These are phyloP conservation scores for Cyclotella distinguenda DNA, from an alignment of 108 stramenopile genomes.

Conservation along the genomic window DNA sequence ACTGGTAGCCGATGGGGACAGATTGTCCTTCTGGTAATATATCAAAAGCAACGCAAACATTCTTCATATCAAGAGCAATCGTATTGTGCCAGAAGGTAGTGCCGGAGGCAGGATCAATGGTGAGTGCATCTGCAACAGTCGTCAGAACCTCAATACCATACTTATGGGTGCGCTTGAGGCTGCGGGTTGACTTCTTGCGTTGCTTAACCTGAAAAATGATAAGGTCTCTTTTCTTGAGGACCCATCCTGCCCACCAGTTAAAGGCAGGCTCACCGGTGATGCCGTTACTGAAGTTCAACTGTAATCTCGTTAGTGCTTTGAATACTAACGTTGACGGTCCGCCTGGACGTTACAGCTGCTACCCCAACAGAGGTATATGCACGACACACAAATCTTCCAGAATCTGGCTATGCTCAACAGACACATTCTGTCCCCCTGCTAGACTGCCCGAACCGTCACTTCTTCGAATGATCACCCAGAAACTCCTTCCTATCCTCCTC, in stretches of 20 bases:
- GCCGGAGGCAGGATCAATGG: slow-evolving; percentile 18
- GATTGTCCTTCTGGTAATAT: slow-evolving; percentile 1
- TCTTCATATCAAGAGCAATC: slow-evolving; percentile 38
- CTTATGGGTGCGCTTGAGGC: slow-evolving; percentile 32
- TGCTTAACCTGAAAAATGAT: slow-evolving; percentile 14
- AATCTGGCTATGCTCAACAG: no score
- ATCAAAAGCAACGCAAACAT: slow-evolving; percentile 35
- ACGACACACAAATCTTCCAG: no score
- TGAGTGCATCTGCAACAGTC: slow-evolving; percentile 28
- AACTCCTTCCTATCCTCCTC: no score
- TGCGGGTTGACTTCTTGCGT: not conserved
- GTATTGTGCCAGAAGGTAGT: slow-evolving; percentile 46
- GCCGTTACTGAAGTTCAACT: no score
- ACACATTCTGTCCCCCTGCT: no score
- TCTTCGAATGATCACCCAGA: no score
- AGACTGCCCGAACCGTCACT: no score
- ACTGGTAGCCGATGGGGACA: no score
- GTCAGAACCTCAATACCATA: slow-evolving; percentile 38
- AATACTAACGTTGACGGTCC: no score
- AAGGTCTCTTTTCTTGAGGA: slow-evolving; percentile 1
- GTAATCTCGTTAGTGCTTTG: no score
- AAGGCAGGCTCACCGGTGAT: slow-evolving; percentile 26
- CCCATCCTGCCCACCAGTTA: slow-evolving; percentile 19
- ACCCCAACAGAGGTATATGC: no score
- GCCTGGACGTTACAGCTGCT: no score